Evolutionary conservation across 2,329 filamentous ascomycete species (phyloP).

Genomic region (Diaporthe amygdali): DNA sequence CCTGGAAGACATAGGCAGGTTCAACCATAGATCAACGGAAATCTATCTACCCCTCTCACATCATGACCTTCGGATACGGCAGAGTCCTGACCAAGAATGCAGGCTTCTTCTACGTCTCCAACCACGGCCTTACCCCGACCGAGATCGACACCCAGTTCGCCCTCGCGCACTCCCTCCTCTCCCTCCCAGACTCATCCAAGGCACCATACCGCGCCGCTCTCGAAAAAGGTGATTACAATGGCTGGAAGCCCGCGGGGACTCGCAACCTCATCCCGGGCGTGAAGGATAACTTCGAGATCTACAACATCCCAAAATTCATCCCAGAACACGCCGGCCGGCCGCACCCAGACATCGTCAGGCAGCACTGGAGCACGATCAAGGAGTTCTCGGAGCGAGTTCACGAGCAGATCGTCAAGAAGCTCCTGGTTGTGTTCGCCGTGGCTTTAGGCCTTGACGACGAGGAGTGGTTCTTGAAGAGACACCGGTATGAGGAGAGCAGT

Average conservation of each 20-base stretch:
- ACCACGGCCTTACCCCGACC: conserved; percentile 60
- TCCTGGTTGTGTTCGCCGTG: conserved; percentile 63
- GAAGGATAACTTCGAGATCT: conserved; percentile 62
- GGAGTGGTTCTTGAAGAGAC: conserved; percentile 58
- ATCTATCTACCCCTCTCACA: not conserved
- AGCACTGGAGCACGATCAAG: conserved; percentile 59
- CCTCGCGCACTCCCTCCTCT: conserved; percentile 54
- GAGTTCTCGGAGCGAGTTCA: conserved; percentile 47
- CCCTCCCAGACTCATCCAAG: conserved; percentile 58
- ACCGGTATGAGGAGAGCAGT: conserved; percentile 58
- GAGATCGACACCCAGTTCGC: conserved; percentile 62
- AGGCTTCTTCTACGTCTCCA: conserved; percentile 62
- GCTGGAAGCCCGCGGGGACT: conserved; percentile 49
- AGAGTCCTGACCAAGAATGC: not conserved
- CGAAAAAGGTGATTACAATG: conserved; percentile 56
- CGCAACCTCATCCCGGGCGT: conserved; percentile 36
- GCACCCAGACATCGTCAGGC: conserved; percentile 51
- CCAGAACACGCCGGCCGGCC: conserved; percentile 44
- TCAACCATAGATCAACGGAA: not conserved
- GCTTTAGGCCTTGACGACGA: conserved; percentile 63
- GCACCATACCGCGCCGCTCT: conserved; percentile 52
- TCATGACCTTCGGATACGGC: too few relatives aligned
- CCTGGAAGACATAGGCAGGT: conserved; percentile 17
- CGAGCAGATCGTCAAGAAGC: conserved; percentile 54
- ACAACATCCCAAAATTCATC: conserved; percentile 66